These are phyloP conservation scores for Xerocomus nothofagi DNA, from an alignment of 1,284 basidiomycete genomes.

Conservation along the genomic window DNA sequence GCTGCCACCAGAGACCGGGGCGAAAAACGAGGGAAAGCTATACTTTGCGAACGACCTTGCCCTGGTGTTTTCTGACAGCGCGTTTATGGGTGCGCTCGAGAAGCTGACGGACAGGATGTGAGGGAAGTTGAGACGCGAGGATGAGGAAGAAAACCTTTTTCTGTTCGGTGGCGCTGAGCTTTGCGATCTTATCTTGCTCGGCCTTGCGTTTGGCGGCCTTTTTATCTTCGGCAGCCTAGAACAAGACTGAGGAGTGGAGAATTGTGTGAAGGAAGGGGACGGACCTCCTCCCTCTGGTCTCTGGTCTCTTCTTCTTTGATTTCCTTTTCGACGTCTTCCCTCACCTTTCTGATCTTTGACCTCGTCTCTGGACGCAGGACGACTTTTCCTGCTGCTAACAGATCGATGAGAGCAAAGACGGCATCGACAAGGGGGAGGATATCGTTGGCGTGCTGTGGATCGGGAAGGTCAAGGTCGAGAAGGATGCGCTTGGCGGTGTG, in stretches of 20 bases:
- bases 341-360: slow-evolving; percentile 67
- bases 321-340: slow-evolving; percentile 68
- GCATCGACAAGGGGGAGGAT: slow-evolving; percentile 62
- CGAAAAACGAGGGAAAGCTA: slow-evolving; percentile 4
- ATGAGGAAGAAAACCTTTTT: slow-evolving; percentile 58
- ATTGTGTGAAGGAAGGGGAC: slow-evolving; percentile 9
- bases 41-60: slow-evolving; percentile 47
- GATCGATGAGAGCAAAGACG: slow-evolving; percentile 73
- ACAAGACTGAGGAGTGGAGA: background rate
- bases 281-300: slow-evolving; percentile 73
- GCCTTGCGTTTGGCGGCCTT: slow-evolving; percentile 72
- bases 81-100: slow-evolving; percentile 78
- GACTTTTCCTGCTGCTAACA: slow-evolving; percentile 48
- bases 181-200: slow-evolving; percentile 70
- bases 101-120: slow-evolving; percentile 39
- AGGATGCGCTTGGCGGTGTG: slow-evolving; percentile 68
- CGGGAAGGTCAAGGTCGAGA: slow-evolving; percentile 61
- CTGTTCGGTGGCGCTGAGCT: slow-evolving; percentile 78
- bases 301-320: slow-evolving; percentile 67
- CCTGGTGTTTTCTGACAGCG: slow-evolving; percentile 64
- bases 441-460: slow-evolving; percentile 47
- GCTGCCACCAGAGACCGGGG: background rate
- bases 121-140: background rate
- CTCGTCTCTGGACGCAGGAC: slow-evolving; percentile 78
- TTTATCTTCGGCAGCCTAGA: slow-evolving; percentile 61